Base-by-base conservation (phyloP, 1,284 basidiomycete species). In the Puccinia novopanici region DNA sequence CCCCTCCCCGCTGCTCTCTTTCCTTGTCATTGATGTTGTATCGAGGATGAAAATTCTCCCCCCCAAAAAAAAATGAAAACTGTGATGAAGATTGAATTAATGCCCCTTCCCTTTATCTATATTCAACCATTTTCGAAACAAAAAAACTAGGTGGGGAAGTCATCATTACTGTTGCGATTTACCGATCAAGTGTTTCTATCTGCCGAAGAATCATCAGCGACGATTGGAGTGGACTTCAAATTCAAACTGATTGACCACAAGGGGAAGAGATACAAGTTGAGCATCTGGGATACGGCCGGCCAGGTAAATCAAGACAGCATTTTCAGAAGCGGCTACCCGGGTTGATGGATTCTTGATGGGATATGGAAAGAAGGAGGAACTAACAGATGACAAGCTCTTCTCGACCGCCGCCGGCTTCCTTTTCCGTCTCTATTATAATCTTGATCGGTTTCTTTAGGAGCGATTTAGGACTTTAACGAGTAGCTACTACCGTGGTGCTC, bases 171-270 rank as follows among this genome's bases (percentile, higher is more conserved):
- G 0, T 88, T 98, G 8, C 89, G 96, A 9, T 99, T 98, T 88
- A 96, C 95, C 3, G 95, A 99, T 85, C 93, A 98, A 86, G 93
- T 94, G 84, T 99, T 95, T 90, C 87, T 98, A 45, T 91, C 93
- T 30, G 93, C 97, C 84, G 96, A 98, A 84, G 96, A 98, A 87
- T 91, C 92, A 61, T 92, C 91, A 79, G 93, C 95, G 34, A 97
- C 95, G n/a, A 98, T 98, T 84, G 93, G 85, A 17, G 85, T 86
- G 22, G 88, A 89, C 82, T 89, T 88, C 85, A 88, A 89, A 82
- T 86, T 88, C 80, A 88, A 88, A 84, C 83, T 85, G 68, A 85
- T 89, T 59, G 86, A 87, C 74, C 85, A 88, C 2, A 86, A 87
- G 42, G 88, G 87, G 34, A 85, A 87, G 81, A 85, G 86, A 40